Base-by-base conservation (phyloP, 176 grass and related monocot genomes). In the Raddia distichophylla region DNA sequence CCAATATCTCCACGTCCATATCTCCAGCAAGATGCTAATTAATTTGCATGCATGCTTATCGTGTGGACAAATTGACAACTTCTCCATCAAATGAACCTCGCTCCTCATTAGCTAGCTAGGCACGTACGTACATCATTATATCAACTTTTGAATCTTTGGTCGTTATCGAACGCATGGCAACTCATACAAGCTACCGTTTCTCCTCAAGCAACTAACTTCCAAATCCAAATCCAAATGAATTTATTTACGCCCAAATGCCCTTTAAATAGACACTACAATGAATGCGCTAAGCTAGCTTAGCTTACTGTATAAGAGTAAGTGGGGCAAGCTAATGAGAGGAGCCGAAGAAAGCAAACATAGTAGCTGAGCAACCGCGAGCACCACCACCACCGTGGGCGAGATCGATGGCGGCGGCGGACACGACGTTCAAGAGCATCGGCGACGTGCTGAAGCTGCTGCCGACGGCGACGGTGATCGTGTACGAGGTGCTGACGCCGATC, bases 401-500 rank as follows among this genome's bases (percentile, higher is more conserved):
- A 82, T 89, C 27, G 27, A 27, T 27, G 27, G 27, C 27, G 37
- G 37, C 37, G 85, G 73, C 73, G 48, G 74, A 95, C 70, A 32
- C 46, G 69, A 75, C 82, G 54, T 90, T 95, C 60, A 79, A 83
- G 64, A 49, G 93, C 78, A 60, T 92, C 43, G 87, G 80, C 68
- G 83, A 91, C 87, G 83, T 94, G 82, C 83, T 94, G 10, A 87
- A 87, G 84, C 80, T 94, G 80, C 87, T 91, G 34, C 89, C 92
- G 48, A 92, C 83, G 69, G 84, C 84, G 54, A 94, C 93, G 27
- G 87, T 92, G 10, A 90, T 95, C 77, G 66, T 88, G 60, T 92
- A 88, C 85, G 78, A 95, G 86, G 89, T 95, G 71, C 80, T 95
- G 16, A 90, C 22, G 56, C 90, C 90, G 17, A 80, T 95, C 59